phyloP scores from a whole-genome alignment of 2,329 filamentous ascomycete species.

The Monosporascus sp. region DNA sequence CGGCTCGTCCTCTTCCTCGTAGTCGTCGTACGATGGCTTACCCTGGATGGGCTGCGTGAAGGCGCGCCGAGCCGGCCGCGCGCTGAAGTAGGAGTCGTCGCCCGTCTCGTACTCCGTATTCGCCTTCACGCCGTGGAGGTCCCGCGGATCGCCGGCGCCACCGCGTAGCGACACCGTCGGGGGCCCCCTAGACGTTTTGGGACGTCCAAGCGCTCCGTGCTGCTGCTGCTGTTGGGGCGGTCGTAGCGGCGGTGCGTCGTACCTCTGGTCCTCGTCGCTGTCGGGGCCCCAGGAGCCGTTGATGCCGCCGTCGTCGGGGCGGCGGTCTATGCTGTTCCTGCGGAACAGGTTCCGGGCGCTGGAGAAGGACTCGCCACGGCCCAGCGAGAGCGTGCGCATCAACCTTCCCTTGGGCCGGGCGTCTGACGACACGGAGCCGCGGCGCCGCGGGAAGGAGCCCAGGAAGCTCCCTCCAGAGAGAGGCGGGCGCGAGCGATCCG shows the following conservation, averaged over 20 bases:
- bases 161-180: conserved; percentile 24
- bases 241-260: conserved; percentile 14
- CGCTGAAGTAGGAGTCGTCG: conserved; percentile 54
- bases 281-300: conserved; percentile 49
- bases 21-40: conserved; percentile 7
- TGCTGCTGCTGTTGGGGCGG: conserved; percentile 3
- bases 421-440: conserved; percentile 30
- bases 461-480: conserved; percentile 41
- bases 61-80: conserved; percentile 28
- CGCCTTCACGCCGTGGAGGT: conserved; percentile 25
- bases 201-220: conserved; percentile 1
- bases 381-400: conserved; percentile 57
- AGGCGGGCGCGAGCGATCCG: conserved; percentile 42
- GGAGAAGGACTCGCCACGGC: conserved; percentile 45
- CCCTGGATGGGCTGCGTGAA: conserved; percentile 18
- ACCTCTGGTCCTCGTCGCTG: conserved; percentile 31
- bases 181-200: conserved; percentile 4
- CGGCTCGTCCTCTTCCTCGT: conserved; percentile 4
- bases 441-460: conserved; percentile 40
- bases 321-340: conserved; percentile 34
- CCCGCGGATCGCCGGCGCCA: conserved; percentile 23
- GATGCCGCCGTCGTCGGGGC: conserved; percentile 46
- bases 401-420: conserved; percentile 32
- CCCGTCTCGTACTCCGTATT: conserved; percentile 45
- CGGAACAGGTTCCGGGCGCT: conserved; percentile 36